phyloP scores from a whole-genome alignment of 1,284 basidiomycete species.

The Ustilago trichophora region DNA sequence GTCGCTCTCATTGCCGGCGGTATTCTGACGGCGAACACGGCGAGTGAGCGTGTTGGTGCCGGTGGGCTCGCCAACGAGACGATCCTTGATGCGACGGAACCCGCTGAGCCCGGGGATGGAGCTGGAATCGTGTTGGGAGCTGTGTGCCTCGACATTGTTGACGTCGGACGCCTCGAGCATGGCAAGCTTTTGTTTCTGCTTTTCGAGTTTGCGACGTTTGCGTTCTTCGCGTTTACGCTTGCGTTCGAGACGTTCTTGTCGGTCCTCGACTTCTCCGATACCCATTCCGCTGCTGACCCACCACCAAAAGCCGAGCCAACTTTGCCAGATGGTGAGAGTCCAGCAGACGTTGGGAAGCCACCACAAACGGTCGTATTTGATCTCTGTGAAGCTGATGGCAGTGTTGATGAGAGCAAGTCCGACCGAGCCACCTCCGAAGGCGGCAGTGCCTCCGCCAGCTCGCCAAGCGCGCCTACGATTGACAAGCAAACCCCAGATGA shows the following conservation, averaged over 20 bases:
- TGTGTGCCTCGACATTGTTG: conserved; percentile 31
- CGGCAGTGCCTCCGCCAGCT: conserved; percentile 87
- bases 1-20: conserved; percentile 15
- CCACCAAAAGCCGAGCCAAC: conserved; percentile 67
- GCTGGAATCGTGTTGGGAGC: conserved; percentile 38
- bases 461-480: conserved; percentile 93
- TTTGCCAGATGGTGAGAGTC: conserved; percentile 65
- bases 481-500: conserved; percentile 91
- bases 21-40: conserved; percentile 21
- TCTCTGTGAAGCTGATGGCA: conserved; percentile 62
- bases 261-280: conserved; percentile 66
- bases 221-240: conserved; percentile 52
- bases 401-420: conserved; percentile 62
- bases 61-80: conserved; percentile 30
- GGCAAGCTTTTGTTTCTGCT: conserved; percentile 40
- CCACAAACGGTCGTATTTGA: conserved; percentile 63
- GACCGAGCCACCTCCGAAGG: conserved; percentile 76
- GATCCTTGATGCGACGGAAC: conserved; percentile 44
- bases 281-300: conserved; percentile 67
- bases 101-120: conserved; percentile 47
- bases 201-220: conserved; percentile 42
- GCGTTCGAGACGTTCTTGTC: conserved; percentile 50
- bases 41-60: conserved; percentile 30
- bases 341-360: conserved; percentile 64
- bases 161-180: conserved; percentile 21